A percentile compares a stretch with the other conserved stretches of the same genome.
Conservation (phyloP, 805 yeast genomes). For the Kodamaea neixiangensis region DNA sequence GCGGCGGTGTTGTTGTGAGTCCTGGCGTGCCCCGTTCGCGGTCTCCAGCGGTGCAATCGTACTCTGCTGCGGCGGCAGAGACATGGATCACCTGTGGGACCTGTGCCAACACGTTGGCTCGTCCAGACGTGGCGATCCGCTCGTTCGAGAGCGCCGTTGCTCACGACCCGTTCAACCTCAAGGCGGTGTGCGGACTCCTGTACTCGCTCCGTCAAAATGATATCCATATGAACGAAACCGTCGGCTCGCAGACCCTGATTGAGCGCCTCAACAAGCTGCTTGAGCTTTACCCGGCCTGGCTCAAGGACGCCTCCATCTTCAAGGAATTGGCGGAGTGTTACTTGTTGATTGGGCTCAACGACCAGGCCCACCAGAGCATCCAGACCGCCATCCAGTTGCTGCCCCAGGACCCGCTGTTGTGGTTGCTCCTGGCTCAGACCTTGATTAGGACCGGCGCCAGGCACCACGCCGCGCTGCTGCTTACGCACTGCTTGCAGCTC, state of each 20-base stretch:
- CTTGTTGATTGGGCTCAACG: conserved; percentile 45
- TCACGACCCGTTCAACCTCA: conserved; percentile 41
- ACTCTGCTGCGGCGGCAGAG: conserved; percentile 31
- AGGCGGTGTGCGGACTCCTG: conserved; percentile 47
- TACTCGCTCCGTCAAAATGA: conserved; percentile 43
- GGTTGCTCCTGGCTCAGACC: conserved; percentile 53
- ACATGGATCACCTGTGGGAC: conserved; percentile 51
- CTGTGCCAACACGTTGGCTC: conserved; percentile 46
- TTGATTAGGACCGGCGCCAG: conserved; percentile 45
- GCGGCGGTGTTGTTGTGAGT: background rate
- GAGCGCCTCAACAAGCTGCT: conserved; percentile 42
- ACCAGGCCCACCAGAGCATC: conserved; percentile 53
- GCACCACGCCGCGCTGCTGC: conserved; percentile 48
- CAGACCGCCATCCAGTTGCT: conserved; percentile 42
- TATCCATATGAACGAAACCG: conserved; percentile 35
- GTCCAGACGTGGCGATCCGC: conserved; percentile 40
- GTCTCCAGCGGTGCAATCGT: conserved; percentile 8
- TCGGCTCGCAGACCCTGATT: conserved; percentile 42
- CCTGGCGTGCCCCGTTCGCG: background rate
- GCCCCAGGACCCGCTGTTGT: conserved; percentile 46
- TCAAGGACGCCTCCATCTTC: conserved; percentile 42
- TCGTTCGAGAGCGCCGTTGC: conserved; percentile 46
- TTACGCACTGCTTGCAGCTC: conserved; percentile 45
- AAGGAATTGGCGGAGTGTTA: conserved; percentile 56
- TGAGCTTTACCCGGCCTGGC: conserved; percentile 37